Evolutionary conservation across 306 rosid species (phyloP).

Genomic region (Dicorynia guianensis): DNA sequence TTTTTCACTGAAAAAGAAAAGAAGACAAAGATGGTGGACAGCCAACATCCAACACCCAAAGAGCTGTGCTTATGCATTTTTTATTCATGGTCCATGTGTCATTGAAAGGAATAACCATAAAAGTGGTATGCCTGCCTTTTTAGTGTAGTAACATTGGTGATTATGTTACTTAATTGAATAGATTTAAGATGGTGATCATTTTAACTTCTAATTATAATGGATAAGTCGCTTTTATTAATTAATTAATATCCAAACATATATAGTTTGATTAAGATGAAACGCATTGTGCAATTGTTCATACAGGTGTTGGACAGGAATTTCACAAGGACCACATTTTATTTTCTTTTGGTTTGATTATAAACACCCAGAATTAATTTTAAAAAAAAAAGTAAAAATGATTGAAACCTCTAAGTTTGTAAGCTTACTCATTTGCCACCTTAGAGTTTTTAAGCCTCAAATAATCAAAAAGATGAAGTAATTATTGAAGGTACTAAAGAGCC

Average conservation of each 20-base stretch:
- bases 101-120: too few relatives aligned
- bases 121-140: too few relatives aligned
- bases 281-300: background rate
- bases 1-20: too few relatives aligned
- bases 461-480: background rate
- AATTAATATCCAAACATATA: background rate
- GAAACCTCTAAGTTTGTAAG: constrained; percentile 1
- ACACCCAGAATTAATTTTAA: background rate
- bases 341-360: background rate
- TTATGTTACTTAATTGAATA: background rate
- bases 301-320: background rate
- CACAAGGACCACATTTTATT: background rate
- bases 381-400: background rate
- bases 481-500: constrained; percentile 23
- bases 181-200: background rate
- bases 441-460: constrained; percentile 5
- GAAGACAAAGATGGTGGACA: too few relatives aligned
- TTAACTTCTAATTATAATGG: background rate
- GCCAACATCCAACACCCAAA: too few relatives aligned
- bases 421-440: constrained; percentile 42
- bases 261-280: background rate
- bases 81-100: too few relatives aligned
- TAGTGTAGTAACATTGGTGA: background rate
- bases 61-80: too few relatives aligned
- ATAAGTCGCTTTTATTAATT: background rate